Evolutionary conservation across 1,284 basidiomycete species (phyloP).

Genomic region (Kalmanozyma brasiliensis): DNA sequence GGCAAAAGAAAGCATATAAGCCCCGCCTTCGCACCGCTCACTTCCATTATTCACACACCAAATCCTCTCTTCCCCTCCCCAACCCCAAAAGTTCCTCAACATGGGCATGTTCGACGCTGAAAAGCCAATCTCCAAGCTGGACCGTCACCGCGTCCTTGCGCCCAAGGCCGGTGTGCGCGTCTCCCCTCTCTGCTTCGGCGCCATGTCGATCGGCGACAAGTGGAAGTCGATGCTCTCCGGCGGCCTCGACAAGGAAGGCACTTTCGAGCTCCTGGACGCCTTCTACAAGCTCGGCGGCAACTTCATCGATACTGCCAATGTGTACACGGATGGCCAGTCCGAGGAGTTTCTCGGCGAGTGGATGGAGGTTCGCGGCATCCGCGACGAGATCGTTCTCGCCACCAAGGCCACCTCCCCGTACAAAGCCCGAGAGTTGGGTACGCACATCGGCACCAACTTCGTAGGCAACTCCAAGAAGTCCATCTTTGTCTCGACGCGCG

Average conservation of each 20-base stretch:
- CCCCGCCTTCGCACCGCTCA: background rate
- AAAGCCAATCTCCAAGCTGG: constrained; percentile 53
- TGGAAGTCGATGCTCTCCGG: constrained; percentile 67
- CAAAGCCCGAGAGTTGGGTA: constrained; percentile 32
- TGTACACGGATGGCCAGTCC: constrained; percentile 72
- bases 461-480: constrained; percentile 70
- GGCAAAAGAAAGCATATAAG: constrained; percentile 4
- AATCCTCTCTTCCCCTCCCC: background rate
- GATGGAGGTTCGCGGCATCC: constrained; percentile 71
- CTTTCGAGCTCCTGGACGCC: constrained; percentile 50
- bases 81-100: background rate
- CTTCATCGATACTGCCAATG: constrained; percentile 73
- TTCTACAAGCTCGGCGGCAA: constrained; percentile 68
- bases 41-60: background rate
- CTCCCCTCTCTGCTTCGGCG: constrained; percentile 72
- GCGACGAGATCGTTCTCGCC: constrained; percentile 73
- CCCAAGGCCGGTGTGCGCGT: constrained; percentile 71
- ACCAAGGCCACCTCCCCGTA: constrained; percentile 72
- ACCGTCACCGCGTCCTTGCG: constrained; percentile 69
- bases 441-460: constrained; percentile 68
- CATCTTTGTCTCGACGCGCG: constrained; percentile 42
- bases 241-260: constrained; percentile 38
- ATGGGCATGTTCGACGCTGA: constrained; percentile 43
- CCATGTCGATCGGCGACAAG: constrained; percentile 71
- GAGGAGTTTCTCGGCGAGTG: constrained; percentile 75